Evolutionary conservation across 768 basidiomycete genomes (phyloP).

Genomic region (Dacryopinax primogenitus): DNA sequence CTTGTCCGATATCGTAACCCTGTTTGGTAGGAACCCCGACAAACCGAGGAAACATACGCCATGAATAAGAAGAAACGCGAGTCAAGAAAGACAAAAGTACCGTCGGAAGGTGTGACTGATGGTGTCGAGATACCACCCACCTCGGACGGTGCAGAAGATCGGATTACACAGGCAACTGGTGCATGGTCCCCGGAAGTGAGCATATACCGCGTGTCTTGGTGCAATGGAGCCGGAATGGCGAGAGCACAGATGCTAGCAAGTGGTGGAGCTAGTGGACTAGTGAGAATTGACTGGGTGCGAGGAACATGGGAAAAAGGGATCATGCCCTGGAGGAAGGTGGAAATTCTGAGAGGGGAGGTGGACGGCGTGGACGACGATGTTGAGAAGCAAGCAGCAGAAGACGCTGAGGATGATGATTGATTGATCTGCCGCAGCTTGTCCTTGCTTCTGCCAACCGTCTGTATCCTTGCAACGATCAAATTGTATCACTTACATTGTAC

Average conservation of each 20-base stretch:
- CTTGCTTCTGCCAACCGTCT: too few relatives aligned
- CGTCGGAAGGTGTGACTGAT: slow-evolving; percentile 15
- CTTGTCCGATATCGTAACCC: background rate
- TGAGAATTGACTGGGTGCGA: slow-evolving; percentile 65
- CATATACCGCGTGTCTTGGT: slow-evolving; percentile 72
- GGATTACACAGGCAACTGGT: slow-evolving; percentile 36
- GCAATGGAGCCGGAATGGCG: slow-evolving; percentile 54
- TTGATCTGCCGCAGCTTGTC: too few relatives aligned
- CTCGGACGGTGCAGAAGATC: slow-evolving; percentile 20
- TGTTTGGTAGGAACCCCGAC: background rate
- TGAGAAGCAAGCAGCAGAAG: slow-evolving; percentile 22
- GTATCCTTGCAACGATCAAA: too few relatives aligned
- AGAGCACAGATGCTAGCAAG: slow-evolving; percentile 53
- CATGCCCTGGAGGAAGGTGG: slow-evolving; percentile 52
- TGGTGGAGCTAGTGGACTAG: slow-evolving; percentile 72
- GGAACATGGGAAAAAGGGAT: slow-evolving; percentile 62
- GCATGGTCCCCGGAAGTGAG: slow-evolving; percentile 72
- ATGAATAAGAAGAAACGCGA: background rate
- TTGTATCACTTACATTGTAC: too few relatives aligned
- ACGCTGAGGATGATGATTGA: slow-evolving; percentile 28
- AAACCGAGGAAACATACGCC: background rate
- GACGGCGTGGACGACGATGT: slow-evolving; percentile 13
- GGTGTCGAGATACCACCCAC: slow-evolving; percentile 7
- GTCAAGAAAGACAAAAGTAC: slow-evolving; percentile 29
- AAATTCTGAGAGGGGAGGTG: slow-evolving; percentile 46